Evolutionary conservation across 768 basidiomycete species (phyloP), one percentile per base, ranked within the genome.

Genomic region (Fomitopsis pulvina): DNA sequence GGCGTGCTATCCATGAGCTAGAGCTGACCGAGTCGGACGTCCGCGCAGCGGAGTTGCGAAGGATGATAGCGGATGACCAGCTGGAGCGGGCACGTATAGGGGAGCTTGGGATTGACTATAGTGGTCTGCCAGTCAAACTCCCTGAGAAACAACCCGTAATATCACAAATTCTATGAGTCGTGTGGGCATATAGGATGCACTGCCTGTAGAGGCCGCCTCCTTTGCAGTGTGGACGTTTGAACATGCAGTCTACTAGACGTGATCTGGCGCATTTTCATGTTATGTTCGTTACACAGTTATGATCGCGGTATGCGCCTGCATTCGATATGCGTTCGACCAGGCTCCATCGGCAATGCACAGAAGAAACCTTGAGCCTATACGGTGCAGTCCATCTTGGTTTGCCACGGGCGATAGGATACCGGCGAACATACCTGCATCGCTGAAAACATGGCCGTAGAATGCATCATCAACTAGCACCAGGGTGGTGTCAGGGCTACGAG

Each of bases 291-390:
- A 29, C 45, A 47, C 2, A 21, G 18, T 42, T 29, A 32, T 37
- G 27, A 43, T 60, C 76, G 72, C 48, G 78, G 78, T 55, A 87
- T 66, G n/a, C 75, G 83, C 58, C 68, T 81, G 66, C 84, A 87
- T 56, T 83, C 77, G 68, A 87, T 83, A 55, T 87, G 68, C 21
- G 81, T 83, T 63, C 71, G 74, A 47, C 68, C 62, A 6, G 83
- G 85, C 60, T 88, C 79, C 60, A 79, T 79, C 12, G 84, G 82
- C 41, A 84, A 63, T 2, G 80, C 75, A 61, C 83, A 87, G 64
- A 78, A 87, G 65, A 87, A 85, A 12, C 81, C 83, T 45, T 76
- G 69, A 11, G 75, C 72, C 84, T 87, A 39, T n/a, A n/a, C n/a
- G n/a, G n/a, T n/a, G n/a, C 11, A 24, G 12, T 16, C 28, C 22